Evolutionary conservation across 441 rosid genomes (phyloP), one percentile per base, ranked within the genome.

Genomic region (Rhodomyrtus psidioides): DNA sequence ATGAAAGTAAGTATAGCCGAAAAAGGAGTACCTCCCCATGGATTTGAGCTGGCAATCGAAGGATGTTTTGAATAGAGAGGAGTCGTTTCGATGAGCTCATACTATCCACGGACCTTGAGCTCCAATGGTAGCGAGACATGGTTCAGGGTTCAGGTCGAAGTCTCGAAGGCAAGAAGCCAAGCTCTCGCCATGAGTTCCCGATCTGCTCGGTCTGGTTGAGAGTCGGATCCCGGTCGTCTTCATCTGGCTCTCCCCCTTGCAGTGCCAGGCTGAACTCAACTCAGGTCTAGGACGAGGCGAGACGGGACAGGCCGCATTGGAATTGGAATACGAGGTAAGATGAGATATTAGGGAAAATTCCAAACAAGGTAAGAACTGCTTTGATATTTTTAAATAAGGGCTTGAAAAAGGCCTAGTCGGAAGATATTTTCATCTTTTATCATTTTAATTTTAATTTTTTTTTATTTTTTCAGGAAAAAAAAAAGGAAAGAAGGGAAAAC

Each of bases 121-220:
- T 94, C 99, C 15, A 95, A 83, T 1, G 97, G 97, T 13, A 97
- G 88, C 19, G 94, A 93, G 55, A 85, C 82, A 81, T 85, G 91
- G 88, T 96, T 96, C 82, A 95, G 89, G 86, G n/a, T n/a, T 94
- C 96, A n/a, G 79, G 95, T 93, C 98, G 98, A 95, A 17, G 91
- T 88, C 85, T 95, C 98, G 90, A 96, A 96, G 7, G 97, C 94
- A 46, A 91, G 81, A 76, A 95, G 88, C 98, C 98, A 96, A 14
- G 96, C 96, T 84, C 90, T 90, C 54, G 98, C 98, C 98, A 96
- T 93, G 19, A 93, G 90, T 86, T 93, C 95, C 98, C 98, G 24
- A 95, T 87, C 46, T 92, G 97, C 86, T 93, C 95, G 42, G 86
- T 86, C 57, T 85, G 92, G 83, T 42, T 86, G 2, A 82, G 42